A percentile compares a stretch with the other conserved stretches of the same genome.
Evolutionary conservation across 2,329 filamentous ascomycete genomes (phyloP).

Genomic region (Diplodia sapinea): DNA sequence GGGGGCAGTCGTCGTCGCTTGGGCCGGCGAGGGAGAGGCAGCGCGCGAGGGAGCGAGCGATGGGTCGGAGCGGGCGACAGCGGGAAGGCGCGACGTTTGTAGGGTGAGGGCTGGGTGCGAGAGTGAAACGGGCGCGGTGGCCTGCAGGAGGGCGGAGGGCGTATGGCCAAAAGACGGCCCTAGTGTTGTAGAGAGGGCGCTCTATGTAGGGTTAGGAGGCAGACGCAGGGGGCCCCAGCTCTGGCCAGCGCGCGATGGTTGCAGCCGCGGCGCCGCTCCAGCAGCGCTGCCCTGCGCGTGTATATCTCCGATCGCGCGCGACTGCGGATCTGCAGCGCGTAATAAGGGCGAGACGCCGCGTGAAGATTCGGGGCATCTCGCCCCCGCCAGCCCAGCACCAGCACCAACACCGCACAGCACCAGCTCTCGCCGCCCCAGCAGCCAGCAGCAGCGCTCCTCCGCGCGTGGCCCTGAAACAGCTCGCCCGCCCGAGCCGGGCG

Average conservation of each 20-base stretch:
- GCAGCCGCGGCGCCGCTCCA: constrained; percentile 28
- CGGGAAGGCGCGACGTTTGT: constrained; percentile 29
- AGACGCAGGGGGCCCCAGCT: constrained; percentile 27
- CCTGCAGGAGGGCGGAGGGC: constrained; percentile 28
- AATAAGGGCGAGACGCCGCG: constrained; percentile 24
- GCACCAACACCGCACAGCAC: too few species aligned
- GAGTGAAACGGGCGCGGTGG: constrained; percentile 30
- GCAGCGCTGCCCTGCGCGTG: constrained; percentile 17
- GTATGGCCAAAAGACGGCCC: constrained; percentile 30
- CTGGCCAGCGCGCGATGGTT: constrained; percentile 24
- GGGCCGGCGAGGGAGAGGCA: constrained; percentile 4
- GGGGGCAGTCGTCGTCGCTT: background rate
- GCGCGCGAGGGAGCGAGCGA: constrained; percentile 24
- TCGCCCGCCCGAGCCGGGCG: constrained; percentile 15
- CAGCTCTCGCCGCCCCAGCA: background rate
- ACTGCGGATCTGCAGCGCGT: constrained; percentile 20
- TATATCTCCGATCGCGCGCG: constrained; percentile 29
- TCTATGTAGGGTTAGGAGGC: constrained; percentile 21
- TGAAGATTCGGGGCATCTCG: constrained; percentile 15
- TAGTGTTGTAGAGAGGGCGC: constrained; percentile 29
- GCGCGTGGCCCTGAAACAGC: constrained; percentile 24
- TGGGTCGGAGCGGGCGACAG: constrained; percentile 9
- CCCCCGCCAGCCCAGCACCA: background rate
- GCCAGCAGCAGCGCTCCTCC: background rate
- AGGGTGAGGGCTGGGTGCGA: constrained; percentile 27